Percentiles rank a stretch among this genome's conserved stretches.
Evolutionary conservation across 2,329 filamentous ascomycete genomes (phyloP).

Genomic region (Cercospora beticola): DNA sequence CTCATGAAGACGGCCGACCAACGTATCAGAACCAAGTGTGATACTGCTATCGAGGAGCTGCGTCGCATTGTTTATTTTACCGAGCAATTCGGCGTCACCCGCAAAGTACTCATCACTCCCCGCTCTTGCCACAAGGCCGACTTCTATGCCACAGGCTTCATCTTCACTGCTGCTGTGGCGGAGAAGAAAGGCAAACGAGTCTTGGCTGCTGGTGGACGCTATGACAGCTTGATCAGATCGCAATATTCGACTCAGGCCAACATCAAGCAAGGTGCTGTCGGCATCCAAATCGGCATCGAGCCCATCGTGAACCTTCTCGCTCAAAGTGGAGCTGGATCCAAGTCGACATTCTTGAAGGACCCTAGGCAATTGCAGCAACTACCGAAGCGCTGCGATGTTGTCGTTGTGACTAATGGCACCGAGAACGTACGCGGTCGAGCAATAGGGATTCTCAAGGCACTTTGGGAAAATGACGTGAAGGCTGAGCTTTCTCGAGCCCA

Average conservation of each 20-base stretch:
- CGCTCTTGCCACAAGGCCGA: slow-evolving; percentile 86
- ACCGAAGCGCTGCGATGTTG: slow-evolving; percentile 66
- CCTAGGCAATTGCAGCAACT: slow-evolving; percentile 11
- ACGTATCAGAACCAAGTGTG: slow-evolving; percentile 21
- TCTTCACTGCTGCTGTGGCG: slow-evolving; percentile 91
- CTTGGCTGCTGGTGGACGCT: slow-evolving; percentile 85
- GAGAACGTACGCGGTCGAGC: slow-evolving; percentile 72
- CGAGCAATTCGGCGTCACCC: slow-evolving; percentile 70
- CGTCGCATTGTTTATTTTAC: slow-evolving; percentile 75
- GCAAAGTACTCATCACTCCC: slow-evolving; percentile 80
- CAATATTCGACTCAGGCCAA: slow-evolving; percentile 67
- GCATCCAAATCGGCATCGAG: slow-evolving; percentile 89
- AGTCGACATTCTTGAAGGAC: slow-evolving; percentile 26
- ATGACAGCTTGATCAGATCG: slow-evolving; percentile 84
- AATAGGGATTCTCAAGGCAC: slow-evolving; percentile 70
- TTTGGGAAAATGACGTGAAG: slow-evolving; percentile 83
- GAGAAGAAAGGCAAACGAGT: slow-evolving; percentile 65
- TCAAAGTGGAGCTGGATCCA: slow-evolving; percentile 19
- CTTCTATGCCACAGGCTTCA: slow-evolving; percentile 80
- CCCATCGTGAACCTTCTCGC: slow-evolving; percentile 57
- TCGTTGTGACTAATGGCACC: slow-evolving; percentile 76
- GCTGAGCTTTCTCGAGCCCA: slow-evolving; percentile 79
- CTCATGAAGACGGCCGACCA: slow-evolving; percentile 54
- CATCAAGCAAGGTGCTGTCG: slow-evolving; percentile 62
- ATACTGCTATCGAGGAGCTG: slow-evolving; percentile 63